These are phyloP conservation scores for Zygnema circumcarinatum DNA, from an alignment of 139 green algal genomes.

Conservation along the genomic window DNA sequence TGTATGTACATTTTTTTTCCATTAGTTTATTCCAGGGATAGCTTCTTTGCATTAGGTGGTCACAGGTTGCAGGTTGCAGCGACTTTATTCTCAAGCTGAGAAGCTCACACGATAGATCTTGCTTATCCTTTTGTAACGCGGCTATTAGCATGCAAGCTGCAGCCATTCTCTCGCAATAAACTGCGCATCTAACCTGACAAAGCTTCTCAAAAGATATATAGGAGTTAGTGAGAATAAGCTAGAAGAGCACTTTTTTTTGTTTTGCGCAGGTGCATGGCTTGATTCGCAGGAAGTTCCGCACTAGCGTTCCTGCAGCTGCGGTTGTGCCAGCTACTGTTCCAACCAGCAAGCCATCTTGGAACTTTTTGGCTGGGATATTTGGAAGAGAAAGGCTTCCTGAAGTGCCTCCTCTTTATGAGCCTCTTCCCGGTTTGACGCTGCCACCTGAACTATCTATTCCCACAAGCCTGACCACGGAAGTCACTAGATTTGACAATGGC, in stretches of 20 bases:
- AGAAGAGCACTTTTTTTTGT: neutral
- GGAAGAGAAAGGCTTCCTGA: neutral
- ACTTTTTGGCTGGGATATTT: neutral
- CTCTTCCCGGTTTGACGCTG: conserved; percentile 71
- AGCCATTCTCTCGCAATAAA: neutral
- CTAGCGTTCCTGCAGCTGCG: neutral
- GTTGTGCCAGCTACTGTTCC: neutral
- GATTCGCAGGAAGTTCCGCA: neutral
- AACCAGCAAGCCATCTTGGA: neutral
- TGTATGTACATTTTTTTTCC: neutral
- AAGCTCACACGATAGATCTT: neutral
- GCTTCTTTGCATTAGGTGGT: neutral
- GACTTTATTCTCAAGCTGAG: neutral
- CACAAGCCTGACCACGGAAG: conserved; percentile 72
- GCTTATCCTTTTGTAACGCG: too few relatives aligned
- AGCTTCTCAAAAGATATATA: too few relatives aligned
- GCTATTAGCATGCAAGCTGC: too few relatives aligned
- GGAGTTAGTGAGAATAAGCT: too few relatives aligned
- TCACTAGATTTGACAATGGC: conserved; percentile 86
- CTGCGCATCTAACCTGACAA: neutral
- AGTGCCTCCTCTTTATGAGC: conserved; percentile 75
- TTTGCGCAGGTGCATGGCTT: neutral
- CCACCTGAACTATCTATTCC: conserved; percentile 44
- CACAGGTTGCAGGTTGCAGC: neutral
- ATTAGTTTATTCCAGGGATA: neutral